Evolutionary conservation across 345 rosid genomes (phyloP).

Genomic region (Eucalyptus camaldulensis): DNA sequence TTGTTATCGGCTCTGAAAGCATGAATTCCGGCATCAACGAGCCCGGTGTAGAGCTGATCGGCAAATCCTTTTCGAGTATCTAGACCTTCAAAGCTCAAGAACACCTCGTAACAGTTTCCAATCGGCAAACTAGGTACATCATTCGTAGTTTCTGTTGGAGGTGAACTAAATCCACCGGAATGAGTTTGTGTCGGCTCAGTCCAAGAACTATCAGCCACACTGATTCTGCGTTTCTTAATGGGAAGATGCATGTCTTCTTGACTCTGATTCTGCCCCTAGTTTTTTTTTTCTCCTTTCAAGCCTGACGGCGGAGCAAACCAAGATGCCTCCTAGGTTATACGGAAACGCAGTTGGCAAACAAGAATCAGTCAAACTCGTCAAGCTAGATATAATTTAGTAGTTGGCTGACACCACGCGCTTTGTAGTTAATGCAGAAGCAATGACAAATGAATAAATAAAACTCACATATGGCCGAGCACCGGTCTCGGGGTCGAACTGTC

Average conservation of each 20-base stretch:
- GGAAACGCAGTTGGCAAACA: neutral
- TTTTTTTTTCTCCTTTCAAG: neutral
- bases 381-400: neutral
- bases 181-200: neutral
- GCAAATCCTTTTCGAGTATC: neutral
- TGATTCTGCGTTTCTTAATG: neutral
- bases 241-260: neutral
- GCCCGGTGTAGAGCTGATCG: neutral
- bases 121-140: neutral
- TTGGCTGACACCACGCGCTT: neutral
- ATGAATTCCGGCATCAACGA: neutral
- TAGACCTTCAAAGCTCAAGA: neutral
- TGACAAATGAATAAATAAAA: neutral
- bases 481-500: neutral
- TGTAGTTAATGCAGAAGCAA: neutral
- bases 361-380: neutral
- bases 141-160: neutral
- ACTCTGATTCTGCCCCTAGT: neutral
- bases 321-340: neutral
- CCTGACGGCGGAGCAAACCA: neutral
- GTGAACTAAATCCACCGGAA: neutral
- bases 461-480: neutral
- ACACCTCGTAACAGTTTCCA: neutral
- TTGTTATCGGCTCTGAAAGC: neutral
- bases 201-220: neutral